Percentiles rank a stretch among this genome's conserved stretches.
These are phyloP conservation scores for Aureobasidium uvarum DNA, from an alignment of 2,329 filamentous ascomycete species.

Conservation along the genomic window DNA sequence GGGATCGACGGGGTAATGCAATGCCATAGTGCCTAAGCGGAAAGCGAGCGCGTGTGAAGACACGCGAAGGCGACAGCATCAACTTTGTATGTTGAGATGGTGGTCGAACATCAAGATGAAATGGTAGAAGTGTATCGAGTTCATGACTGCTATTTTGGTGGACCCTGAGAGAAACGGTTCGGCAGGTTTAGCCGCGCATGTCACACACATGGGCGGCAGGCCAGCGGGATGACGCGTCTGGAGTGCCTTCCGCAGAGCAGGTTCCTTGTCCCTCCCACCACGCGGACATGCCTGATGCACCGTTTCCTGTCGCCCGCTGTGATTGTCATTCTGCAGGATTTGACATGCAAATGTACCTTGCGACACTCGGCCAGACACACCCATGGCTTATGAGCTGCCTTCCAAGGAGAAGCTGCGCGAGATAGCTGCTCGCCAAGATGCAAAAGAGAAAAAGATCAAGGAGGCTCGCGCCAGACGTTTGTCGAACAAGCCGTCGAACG, in stretches of 20 bases:
- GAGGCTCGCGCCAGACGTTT: conserved; percentile 17
- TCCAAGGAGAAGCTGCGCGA: conserved; percentile 37
- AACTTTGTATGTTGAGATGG: neutral
- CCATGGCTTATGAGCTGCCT: conserved; percentile 33
- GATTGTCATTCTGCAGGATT: neutral
- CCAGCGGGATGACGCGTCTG: neutral
- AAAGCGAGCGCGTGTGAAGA: neutral
- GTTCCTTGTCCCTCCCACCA: neutral
- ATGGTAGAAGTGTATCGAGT: neutral
- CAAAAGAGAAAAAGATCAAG: conserved; percentile 33
- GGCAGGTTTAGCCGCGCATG: conserved; percentile 7
- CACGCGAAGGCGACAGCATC: conserved; percentile 23
- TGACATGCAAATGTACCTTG: neutral
- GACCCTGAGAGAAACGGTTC: neutral
- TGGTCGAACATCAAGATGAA: neutral
- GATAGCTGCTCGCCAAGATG: conserved; percentile 39
- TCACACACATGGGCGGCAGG: neutral
- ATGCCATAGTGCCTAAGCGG: neutral
- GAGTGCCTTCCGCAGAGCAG: neutral
- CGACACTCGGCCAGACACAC: neutral
- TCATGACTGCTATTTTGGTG: neutral
- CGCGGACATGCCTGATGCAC: neutral
- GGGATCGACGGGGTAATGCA: neutral
- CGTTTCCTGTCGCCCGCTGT: neutral
- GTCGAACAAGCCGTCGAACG: conserved; percentile 23